Conservation (phyloP, 345 rosid genomes). For the Salix koriyanagi region DNA sequence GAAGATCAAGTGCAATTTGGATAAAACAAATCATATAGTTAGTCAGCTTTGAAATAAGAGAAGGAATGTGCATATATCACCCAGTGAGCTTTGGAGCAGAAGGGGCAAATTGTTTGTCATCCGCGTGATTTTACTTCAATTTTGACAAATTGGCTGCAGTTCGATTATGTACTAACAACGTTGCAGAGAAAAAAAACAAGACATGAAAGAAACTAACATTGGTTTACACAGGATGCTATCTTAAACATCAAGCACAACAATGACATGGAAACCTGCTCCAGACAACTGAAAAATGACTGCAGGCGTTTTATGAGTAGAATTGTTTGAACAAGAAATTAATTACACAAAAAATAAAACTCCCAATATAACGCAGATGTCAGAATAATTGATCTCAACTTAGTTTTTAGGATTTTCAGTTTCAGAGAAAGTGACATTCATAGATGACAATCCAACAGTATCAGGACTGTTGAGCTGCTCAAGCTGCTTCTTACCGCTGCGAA, state of each 20-base stretch:
- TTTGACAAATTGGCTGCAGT: too few relatives aligned
- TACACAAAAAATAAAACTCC: too few relatives aligned
- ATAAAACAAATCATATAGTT: slow-evolving; percentile 19
- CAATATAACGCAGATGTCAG: too few relatives aligned
- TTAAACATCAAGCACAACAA: not conserved
- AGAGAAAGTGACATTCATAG: not conserved
- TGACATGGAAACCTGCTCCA: not conserved
- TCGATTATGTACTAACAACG: too few relatives aligned
- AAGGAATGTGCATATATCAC: slow-evolving; percentile 56
- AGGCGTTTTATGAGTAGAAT: not conserved
- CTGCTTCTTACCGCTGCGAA: slow-evolving; percentile 73
- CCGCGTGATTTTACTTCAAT: too few relatives aligned
- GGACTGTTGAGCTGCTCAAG: slow-evolving; percentile 74
- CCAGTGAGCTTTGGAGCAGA: slow-evolving; percentile 71
- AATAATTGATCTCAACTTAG: not conserved
- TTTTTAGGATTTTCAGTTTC: not conserved
- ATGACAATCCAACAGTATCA: slow-evolving; percentile 26
- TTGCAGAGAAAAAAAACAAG: not conserved
- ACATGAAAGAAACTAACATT: not conserved
- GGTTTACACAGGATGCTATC: too few relatives aligned
- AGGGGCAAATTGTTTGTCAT: slow-evolving; percentile 20
- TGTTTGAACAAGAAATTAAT: not conserved
- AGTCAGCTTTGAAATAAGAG: slow-evolving; percentile 49
- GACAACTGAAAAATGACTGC: not conserved
- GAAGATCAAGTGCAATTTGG: not conserved